phyloP scores from a whole-genome alignment of 2,329 filamentous ascomycete species.

The Xylaria sp. region DNA sequence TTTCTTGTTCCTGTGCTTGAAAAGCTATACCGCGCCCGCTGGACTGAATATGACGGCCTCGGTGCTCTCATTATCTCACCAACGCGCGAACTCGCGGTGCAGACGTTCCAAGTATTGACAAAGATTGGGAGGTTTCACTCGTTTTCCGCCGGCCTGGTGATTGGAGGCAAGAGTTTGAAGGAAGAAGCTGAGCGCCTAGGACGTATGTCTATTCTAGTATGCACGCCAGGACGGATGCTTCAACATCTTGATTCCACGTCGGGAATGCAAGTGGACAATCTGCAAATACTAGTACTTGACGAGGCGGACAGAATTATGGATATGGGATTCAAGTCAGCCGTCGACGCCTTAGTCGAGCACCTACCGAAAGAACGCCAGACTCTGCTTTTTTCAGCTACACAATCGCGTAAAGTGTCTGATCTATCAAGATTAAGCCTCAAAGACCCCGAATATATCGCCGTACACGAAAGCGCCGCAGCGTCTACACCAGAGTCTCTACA shows the following conservation, averaged over 20 bases:
- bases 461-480: slow-evolving; percentile 82
- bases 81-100: slow-evolving; percentile 90
- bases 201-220: slow-evolving; percentile 97
- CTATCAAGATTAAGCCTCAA: slow-evolving; percentile 87
- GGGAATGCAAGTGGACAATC: slow-evolving; percentile 86
- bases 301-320: slow-evolving; percentile 98
- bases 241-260: slow-evolving; percentile 97
- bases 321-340: slow-evolving; percentile 91
- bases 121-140: slow-evolving; percentile 90
- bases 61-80: slow-evolving; percentile 94
- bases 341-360: slow-evolving; percentile 94
- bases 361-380: slow-evolving; percentile 88
- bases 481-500: slow-evolving; percentile 87
- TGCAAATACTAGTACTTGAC: slow-evolving; percentile 93
- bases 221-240: slow-evolving; percentile 92
- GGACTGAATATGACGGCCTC: slow-evolving; percentile 90
- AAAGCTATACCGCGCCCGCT: slow-evolving; percentile 88
- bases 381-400: slow-evolving; percentile 93
- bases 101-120: slow-evolving; percentile 94
- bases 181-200: slow-evolving; percentile 86
- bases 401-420: slow-evolving; percentile 94
- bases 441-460: slow-evolving; percentile 94
- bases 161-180: slow-evolving; percentile 89
- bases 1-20: slow-evolving; percentile 94
- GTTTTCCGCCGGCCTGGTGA: slow-evolving; percentile 93